Base-by-base conservation (phyloP, 129 eudicot genomes). In the Lactuca saligna region DNA sequence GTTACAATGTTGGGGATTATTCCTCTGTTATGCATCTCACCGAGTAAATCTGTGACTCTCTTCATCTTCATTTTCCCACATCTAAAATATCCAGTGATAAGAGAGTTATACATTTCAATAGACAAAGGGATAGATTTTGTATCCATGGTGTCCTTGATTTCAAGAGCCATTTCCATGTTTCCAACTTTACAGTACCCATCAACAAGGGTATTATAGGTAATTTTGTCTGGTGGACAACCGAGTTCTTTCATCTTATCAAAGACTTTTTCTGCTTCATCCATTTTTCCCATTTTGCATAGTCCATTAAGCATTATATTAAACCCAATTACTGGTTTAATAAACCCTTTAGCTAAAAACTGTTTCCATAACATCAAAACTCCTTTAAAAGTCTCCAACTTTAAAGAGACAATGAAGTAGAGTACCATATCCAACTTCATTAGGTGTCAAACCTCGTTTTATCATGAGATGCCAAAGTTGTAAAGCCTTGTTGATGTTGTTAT, bases 251-350 rank as follows among this genome's bases (percentile, higher is more conserved):
- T 85, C 81, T 76, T 83, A 13, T 73, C 64, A 66, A 93, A 79
- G 57, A 93, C 69, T 71, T 82, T 56, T 73, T 84, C 95, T 25
- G 92, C 91, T 76, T 84, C 90, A 66, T 29, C 69, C 80, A 93
- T 86, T 63, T 85, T 86, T 54, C 92, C 92, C 81, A 85, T 62
- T 75, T 89, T 89, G 78, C 97, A 86, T 51, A 93, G 70, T 63
- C 98, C 98, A 48, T 75, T 83, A 54, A 89, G 84, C 95, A 93
- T 80, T 32, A 82, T 85, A 61, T 93, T 89, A 79, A 77, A 87
- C 62, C 75, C 76, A 48, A 81, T 29, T 32, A 61, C 82, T 42
- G 75, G 78, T 79, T 65, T 84, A 11, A 70, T 14, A 17, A 77
- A 79, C 2, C 95, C 91, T 79, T 70, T 81, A 7, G 85, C 85